phyloP scores from a whole-genome alignment of 169 alveolate species.

The Toxoplasma gondii region DNA sequence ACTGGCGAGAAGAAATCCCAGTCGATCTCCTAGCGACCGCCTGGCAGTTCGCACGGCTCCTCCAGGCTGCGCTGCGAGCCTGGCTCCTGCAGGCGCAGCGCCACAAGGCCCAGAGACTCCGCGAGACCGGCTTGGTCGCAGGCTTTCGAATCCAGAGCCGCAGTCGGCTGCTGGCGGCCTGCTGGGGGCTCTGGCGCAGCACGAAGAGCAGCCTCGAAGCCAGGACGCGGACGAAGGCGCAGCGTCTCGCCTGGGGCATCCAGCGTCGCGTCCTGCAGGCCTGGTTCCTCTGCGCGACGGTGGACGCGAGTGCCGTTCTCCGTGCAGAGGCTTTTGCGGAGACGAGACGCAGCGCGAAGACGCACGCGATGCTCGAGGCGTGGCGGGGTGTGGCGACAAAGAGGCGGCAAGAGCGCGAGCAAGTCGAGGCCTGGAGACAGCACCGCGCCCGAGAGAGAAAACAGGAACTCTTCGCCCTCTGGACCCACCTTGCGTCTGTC shows the following conservation, averaged over 20 bases:
- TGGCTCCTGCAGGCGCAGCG: neutral
- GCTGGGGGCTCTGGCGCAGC: neutral
- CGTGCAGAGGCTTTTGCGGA: neutral
- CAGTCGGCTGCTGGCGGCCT: neutral
- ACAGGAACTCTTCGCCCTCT: neutral
- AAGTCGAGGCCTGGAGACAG: slow-evolving; percentile 6
- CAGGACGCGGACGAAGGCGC: neutral
- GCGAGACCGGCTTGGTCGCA: neutral
- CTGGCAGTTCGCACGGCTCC: neutral
- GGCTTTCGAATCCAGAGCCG: neutral
- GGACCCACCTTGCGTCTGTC: neutral
- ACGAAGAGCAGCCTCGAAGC: neutral
- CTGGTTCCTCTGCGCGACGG: neutral
- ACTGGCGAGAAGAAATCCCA: slow-evolving; percentile 11
- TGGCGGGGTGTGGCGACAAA: neutral
- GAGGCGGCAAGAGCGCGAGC: neutral
- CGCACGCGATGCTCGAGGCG: neutral
- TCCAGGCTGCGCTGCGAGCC: neutral
- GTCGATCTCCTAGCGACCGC: slow-evolving; percentile 34
- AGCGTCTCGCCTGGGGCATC: neutral
- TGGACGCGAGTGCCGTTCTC: neutral
- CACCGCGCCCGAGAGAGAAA: neutral
- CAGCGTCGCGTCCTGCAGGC: neutral
- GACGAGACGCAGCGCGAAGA: too few relatives aligned
- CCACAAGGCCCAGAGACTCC: neutral